Base-by-base conservation (phyloP, 2,329 filamentous ascomycete species). In the Ceratocystis variospora region DNA sequence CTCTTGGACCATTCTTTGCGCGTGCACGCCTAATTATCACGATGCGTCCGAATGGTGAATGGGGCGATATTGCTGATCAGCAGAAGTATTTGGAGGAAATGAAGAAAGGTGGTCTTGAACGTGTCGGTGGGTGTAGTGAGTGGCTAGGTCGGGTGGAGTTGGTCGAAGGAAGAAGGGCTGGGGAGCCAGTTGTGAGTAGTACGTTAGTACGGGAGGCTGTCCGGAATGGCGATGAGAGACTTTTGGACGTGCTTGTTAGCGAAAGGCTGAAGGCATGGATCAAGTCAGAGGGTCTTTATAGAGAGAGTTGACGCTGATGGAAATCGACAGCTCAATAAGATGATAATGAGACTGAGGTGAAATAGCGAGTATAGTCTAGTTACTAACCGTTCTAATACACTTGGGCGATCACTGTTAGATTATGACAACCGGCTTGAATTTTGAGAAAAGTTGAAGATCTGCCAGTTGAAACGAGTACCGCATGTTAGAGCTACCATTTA, bases 131-230 rank as follows among this genome's bases (percentile, higher is more conserved):
- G 61, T 68, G 70, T 64, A 69, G 65, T 62, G 68, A 68, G 68
- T 92, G 88, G 88, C 80, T 78, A 48, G 72, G 71, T 4, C 78
- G 79, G 69, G 81, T 92, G 37, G 81, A 84, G 68, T 74, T 90
- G 72, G 81, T 85, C 1, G 76, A 48, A 53, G 33, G 44, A 2
- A 22, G 65, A 25, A 2, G 46, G 33, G 15, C 33, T 19, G 15
- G 53, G 22, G 55, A 65, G 50, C 50, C 53, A 19, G 48, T 57
- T 25, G 77, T 84, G 48, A 85, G 82, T 69, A 85, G 82, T 69
- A 90, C 89, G 5, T 80, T 77, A 70, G 86, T 87, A 57, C 79
- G 88, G 63, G 64, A 41, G 45, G 63, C 57, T 19, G 68, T 62
- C 15, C 22, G 22, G n/a, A 15, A 70, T 4, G 72, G 74, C 10